Base-by-base conservation (phyloP, 1,284 basidiomycete species). In the Microbotryum scabiosae region DNA sequence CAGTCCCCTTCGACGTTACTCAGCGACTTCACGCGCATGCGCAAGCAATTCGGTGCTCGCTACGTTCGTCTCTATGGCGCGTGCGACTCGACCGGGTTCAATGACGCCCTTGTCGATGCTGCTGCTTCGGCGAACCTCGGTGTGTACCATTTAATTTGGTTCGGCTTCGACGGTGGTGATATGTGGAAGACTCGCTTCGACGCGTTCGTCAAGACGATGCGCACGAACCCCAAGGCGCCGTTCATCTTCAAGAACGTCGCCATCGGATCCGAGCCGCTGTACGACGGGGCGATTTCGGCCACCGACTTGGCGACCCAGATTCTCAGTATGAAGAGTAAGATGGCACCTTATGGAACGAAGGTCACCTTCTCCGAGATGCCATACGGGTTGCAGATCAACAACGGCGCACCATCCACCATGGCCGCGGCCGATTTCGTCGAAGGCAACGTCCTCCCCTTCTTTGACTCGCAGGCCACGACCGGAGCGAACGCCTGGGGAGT, bases 211-310 rank as follows among this genome's bases (percentile, higher is more conserved):
- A 73, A 73, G n/a, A 76, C 79, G 3, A 79, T 86, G 49, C 81
- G 81, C 56, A 75, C 77, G 45, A 87, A 85, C 66, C 82, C 82
- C 20, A 57, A 79, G 71, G 85, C 84, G 26, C 81, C 82, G 61
- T 86, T 82, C 69, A 79, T 87, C 49, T 85, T 84, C 4, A 80
- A 85, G 41, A 81, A 79, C 3, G 76, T 87, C 8, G 84, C 85
- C 62, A 84, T 86, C 60, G 85, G 85, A n/a, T 85, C 84, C 0
- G 86, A 88, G 68, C 86, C 86, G 4, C 75, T 88, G 32, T 88
- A 75, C 68, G 86, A 87, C 70, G 60, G 75, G 55, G 85, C 82
- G 26, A 75, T 88, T 23, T 36, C 78, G 6, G 78, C 81, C 28
- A 53, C 71, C 1, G 73, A 78, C 44, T 80, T 88, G n/a, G 82